Evolutionary conservation across 106 monocot species (phyloP), one percentile per base, ranked within the genome.

Genomic region (Dioscorea zingiberensis): DNA sequence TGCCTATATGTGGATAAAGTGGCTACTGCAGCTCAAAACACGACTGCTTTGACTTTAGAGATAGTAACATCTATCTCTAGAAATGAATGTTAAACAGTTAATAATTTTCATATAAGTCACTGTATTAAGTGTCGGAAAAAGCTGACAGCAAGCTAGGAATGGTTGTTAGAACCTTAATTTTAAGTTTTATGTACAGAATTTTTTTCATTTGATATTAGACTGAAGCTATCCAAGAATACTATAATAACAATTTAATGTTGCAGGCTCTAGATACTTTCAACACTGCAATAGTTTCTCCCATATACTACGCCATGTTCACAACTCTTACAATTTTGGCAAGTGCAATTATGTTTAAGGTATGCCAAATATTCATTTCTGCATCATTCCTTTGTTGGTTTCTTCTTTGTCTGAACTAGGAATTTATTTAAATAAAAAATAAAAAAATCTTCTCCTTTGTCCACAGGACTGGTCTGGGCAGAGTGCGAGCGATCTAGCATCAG

Each of bases 211-310:
- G 13, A 15, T 18, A 19, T 51, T 51, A 18, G 51, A 18, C 4
- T 7, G 18, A 16, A 51, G 1, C 13, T 51, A 16, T 51, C 18
- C 14, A 13, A 51, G 51, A 16, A 51, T 54, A 9, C 18, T 27
- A 54, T 29, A 26, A 8, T 27, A 32, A 24, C 44, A 32, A 44
- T 38, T 28, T 47, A 48, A 27, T 17, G 18, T 66, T 38, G 38
- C 83, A 93, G 93, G 88, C 93, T 72, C 48, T 93, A 61, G 93
- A 93, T 74, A 88, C 93, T 64, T 93, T 93, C 76, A 88, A 93
- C 60, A 83, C 93, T 32, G 93, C 93, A 64, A 75, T 93, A 22
- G 93, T 93, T 32, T 93, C 93, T 48, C 89, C 93, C 6, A 83
- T 93, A 19, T 93, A 93, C 57, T 93, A 86, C 71, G 93, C 83